Base-by-base conservation (phyloP, 805 yeast genomes). In the Saccharomyces kudriavzevii region DNA sequence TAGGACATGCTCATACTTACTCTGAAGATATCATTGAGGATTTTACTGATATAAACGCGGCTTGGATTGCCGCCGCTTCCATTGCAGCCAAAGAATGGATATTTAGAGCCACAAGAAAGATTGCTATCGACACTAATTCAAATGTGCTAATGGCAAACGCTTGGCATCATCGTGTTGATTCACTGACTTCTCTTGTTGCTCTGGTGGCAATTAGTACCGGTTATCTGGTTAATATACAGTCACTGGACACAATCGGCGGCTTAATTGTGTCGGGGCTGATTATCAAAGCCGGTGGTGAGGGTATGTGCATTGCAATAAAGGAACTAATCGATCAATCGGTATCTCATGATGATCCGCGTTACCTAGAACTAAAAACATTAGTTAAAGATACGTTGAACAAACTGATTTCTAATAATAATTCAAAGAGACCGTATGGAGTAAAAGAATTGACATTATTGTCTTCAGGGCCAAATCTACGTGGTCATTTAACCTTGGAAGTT, bases 161-260 rank as follows among this genome's bases (percentile, higher is more conserved):
- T 3, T 92, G 97, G 97, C 98, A 92, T 69, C 98, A 92, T 66
- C 78, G 98, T 58, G 91, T 91, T 10, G 98, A 92, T 66, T 85
- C 96, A 1, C 70, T 92, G 59, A 94, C 97, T 1, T 88, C 97
- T 0, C 76, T 85, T 17, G 97, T 91, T 11, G 97, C 97, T 0
- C 78, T 91, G 24, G 78, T 82, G 1, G 89, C 97, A 0, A 92
- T 92, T 49, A 79, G 94, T 0, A 82, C 89, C 1, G 96, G 96
- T 22, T 84, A 85, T 58, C 73, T 88, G 54, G 79, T 89, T 58
- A 80, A 84, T 56, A 79, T 88, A 47, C 82, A 82, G 47, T 89
- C 96, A 85, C 71, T 92, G 53, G 98, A 92, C 67, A 87, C 96
- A 4, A 77, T 89, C 49, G 98, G 97, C 55, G 98, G 97, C 0